These are phyloP conservation scores for Malus hybrid DNA, from an alignment of 331 rosid genomes.

Conservation along the genomic window DNA sequence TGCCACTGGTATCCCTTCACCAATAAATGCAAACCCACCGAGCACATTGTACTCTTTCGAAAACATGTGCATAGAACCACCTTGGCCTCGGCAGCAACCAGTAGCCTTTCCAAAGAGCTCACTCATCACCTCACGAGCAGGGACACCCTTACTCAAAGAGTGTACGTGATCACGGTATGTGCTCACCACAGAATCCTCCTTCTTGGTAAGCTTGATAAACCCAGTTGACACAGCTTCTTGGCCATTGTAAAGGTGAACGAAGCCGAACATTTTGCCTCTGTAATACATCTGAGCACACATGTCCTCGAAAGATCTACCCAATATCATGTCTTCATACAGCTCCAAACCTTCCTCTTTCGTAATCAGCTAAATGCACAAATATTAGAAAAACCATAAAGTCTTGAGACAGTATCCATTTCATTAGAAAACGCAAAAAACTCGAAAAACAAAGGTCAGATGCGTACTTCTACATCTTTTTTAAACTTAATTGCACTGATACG, in stretches of 20 bases:
- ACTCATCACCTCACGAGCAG: slow-evolving; percentile 90
- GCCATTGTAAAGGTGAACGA: slow-evolving; percentile 96
- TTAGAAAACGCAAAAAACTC: neutral
- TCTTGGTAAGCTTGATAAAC: slow-evolving; percentile 71
- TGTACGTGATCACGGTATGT: slow-evolving; percentile 96
- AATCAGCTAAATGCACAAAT: slow-evolving; percentile 49
- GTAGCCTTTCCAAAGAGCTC: slow-evolving; percentile 98
- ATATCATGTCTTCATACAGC: slow-evolving; percentile 86
- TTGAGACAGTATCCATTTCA: neutral
- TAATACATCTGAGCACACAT: slow-evolving; percentile 99
- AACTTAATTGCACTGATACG: neutral
- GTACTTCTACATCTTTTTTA: neutral
- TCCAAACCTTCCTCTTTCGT: slow-evolving; percentile 85
- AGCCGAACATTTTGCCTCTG: slow-evolving; percentile 95
- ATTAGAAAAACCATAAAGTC: slow-evolving; percentile 8
- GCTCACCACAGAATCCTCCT: slow-evolving; percentile 79
- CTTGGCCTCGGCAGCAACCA: slow-evolving; percentile 97
- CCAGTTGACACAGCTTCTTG: slow-evolving; percentile 99
- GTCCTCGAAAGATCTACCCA: slow-evolving; percentile 90
- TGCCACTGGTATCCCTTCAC: slow-evolving; percentile 98
- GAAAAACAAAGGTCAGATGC: neutral
- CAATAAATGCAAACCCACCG: slow-evolving; percentile 97
- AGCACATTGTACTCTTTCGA: slow-evolving; percentile 77
- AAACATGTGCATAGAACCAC: slow-evolving; percentile 99
- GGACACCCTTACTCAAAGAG: slow-evolving; percentile 91